Evolutionary conservation across 139 green algal genomes (phyloP), one percentile per base, ranked within the genome.

Genomic region (Micractinium conductrix): DNA sequence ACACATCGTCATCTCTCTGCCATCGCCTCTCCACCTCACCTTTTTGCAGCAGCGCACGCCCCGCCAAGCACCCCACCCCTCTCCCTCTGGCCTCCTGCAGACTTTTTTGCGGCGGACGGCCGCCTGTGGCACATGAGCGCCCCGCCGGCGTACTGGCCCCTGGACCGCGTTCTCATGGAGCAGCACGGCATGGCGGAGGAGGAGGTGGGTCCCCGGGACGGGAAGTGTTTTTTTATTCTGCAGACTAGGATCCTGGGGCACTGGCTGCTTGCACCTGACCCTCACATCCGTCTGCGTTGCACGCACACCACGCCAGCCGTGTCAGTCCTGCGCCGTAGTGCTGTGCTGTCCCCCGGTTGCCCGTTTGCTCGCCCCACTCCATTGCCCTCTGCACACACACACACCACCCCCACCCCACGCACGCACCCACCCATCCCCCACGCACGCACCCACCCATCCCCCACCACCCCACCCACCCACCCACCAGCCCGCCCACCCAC

Each of bases 91-190:
- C n/a, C n/a, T n/a, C n/a, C n/a, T n/a, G n/a, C n/a, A 9, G 93
- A 98, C 33, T 99, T 95, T 87, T 99, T 99, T 93, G 97, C 93
- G 58, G 87, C 94, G 24, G 86, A 94, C 30, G 96, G 96, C 16
- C 92, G 98, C 82, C 93, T 99, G 85, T 93, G 96, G 21, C 91
- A 98, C 89, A 98, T 99, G 74, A 63, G 43, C 43, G 58, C 28
- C 45, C 74, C 33, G 65, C 42, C 22, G 35, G 42, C 70, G 19
- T 24, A 72, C 58, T 97, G 95, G 96, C 93, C 94, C 30, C 89
- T 99, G 81, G 89, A 98, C 12, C 55, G 86, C 6, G 97, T 99
- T 83, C 92, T 99, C 58, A 62, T 83, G 30, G 95, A 99, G 63
- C 99, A 99, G 91, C 99, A 99, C 89, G 85, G 92, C 33, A 86